phyloP scores from a whole-genome alignment of 2,329 filamentous ascomycete species.

The Geoglossum cookeanum region DNA sequence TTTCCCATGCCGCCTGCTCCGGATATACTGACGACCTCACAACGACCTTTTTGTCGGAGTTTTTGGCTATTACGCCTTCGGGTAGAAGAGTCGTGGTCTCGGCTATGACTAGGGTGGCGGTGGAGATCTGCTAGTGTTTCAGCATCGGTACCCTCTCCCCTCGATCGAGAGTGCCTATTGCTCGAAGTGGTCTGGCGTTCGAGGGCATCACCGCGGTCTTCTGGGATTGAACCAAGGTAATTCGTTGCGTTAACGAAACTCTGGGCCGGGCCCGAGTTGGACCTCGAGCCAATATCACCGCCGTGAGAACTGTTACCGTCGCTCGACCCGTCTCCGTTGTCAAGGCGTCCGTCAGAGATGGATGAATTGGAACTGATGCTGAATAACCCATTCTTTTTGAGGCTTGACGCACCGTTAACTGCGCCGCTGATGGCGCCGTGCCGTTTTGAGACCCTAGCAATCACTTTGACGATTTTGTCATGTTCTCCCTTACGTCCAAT shows the following conservation, averaged over 20 bases:
- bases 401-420: background rate
- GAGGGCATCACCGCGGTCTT: background rate
- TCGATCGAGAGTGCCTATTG: background rate
- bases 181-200: background rate
- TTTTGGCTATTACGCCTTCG: constrained; percentile 34
- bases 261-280: constrained; percentile 9
- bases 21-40: constrained; percentile 42
- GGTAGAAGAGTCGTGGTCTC: background rate
- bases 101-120: background rate
- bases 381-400: constrained; percentile 20
- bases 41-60: constrained; percentile 36
- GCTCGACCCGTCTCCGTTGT: constrained; percentile 36
- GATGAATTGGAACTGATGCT: constrained; percentile 35
- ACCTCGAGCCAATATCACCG: constrained; percentile 19
- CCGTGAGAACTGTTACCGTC: constrained; percentile 40
- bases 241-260: background rate
- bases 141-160: background rate
- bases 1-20: constrained; percentile 46
- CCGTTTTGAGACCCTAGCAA: constrained; percentile 54
- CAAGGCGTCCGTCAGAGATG: constrained; percentile 25
- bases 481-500: constrained; percentile 62
- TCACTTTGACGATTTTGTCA: constrained; percentile 48
- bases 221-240: background rate
- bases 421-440: constrained; percentile 22
- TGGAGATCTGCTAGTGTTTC: background rate